Evolutionary conservation across 345 rosid species (phyloP), one percentile per base, ranked within the genome.

Genomic region (Geranium brycei): DNA sequence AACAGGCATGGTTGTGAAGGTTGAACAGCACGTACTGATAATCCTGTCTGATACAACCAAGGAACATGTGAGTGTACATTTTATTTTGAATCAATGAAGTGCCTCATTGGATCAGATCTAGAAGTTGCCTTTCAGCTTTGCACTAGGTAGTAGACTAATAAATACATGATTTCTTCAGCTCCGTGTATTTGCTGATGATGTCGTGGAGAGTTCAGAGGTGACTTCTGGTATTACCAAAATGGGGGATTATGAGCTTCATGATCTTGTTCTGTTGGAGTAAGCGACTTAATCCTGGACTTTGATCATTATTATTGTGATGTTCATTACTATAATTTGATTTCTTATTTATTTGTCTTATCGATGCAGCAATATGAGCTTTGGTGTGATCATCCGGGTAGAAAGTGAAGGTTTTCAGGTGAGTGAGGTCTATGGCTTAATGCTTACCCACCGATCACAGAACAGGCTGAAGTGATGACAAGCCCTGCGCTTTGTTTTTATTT

Each of bases 1-100:
- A 15, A 90, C 99, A 5, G 99, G 99, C 68, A 93, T 93, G 99
- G 96, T 93, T 68, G 80, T 93, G 62, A 90, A 90, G 82, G 99
- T 90, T 72, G 99, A 90, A 62, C 96, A 88, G 65, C 99, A 93
- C 75, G 91, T 87, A 59, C 96, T 93, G 65, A 82, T 88, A 66
- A 78, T 93, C 77, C 71, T 88, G 62, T 87, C 96, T 19, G 97
- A 90, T 75, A 90, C 99, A 4, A 90, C 95, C 15, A 93, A 90
- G 80, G 97, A 93, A 77, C 85, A 90, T 76, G 97, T 90, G 75
- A 88, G 62, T 59, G 28, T 28, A 65, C 41, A 57, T 64, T 51
- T 19, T 51, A n/a, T 66, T 30, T 62, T 1, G 35, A 53, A 31
- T 19, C 56, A n/a, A 13, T 10, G 11, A 47, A 6, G 53, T 13